These are phyloP conservation scores for Trichomonas tenax DNA, from an alignment of 208 protist genomes.

Conservation along the genomic window DNA sequence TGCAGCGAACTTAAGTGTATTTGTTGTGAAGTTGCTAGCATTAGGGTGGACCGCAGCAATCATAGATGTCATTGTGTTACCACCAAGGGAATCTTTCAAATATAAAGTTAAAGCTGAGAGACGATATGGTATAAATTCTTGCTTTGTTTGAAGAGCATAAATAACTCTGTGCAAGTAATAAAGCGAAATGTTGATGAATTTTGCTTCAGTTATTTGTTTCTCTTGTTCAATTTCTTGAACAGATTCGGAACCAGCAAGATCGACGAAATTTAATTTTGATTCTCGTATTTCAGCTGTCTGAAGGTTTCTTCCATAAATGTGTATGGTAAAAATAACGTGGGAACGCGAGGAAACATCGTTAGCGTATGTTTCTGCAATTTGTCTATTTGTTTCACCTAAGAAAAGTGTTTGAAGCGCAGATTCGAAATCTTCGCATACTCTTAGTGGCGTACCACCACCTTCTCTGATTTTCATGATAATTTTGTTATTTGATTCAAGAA, in stretches of 20 bases:
- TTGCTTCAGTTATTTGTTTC: slow-evolving; percentile 59
- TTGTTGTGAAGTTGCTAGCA: not conserved
- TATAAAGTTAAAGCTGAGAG: slow-evolving; percentile 50
- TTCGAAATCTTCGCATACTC: slow-evolving; percentile 28
- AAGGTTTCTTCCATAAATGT: not conserved
- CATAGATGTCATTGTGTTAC: slow-evolving; percentile 53
- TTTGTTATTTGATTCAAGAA: not conserved
- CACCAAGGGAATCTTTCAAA: slow-evolving; percentile 50
- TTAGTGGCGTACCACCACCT: not conserved
- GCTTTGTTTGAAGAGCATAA: not conserved
- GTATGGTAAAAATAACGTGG: slow-evolving; percentile 37
- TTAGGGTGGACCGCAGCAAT: slow-evolving; percentile 31
- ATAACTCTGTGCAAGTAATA: slow-evolving; percentile 55
- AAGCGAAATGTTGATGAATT: slow-evolving; percentile 68
- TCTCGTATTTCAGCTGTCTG: not conserved
- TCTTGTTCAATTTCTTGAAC: slow-evolving; percentile 51
- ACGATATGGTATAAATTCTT: slow-evolving; percentile 46
- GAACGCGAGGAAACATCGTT: slow-evolving; percentile 54
- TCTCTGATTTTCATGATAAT: not conserved
- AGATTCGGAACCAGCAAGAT: slow-evolving; percentile 71
- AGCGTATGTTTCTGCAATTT: slow-evolving; percentile 52
- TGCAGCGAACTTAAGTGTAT: not conserved
- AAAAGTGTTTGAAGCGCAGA: slow-evolving; percentile 55
- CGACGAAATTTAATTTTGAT: slow-evolving; percentile 59
- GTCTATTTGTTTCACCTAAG: slow-evolving; percentile 51